These are phyloP conservation scores for Monilinia fructigena DNA, from an alignment of 2,329 filamentous ascomycete species.

Conservation along the genomic window DNA sequence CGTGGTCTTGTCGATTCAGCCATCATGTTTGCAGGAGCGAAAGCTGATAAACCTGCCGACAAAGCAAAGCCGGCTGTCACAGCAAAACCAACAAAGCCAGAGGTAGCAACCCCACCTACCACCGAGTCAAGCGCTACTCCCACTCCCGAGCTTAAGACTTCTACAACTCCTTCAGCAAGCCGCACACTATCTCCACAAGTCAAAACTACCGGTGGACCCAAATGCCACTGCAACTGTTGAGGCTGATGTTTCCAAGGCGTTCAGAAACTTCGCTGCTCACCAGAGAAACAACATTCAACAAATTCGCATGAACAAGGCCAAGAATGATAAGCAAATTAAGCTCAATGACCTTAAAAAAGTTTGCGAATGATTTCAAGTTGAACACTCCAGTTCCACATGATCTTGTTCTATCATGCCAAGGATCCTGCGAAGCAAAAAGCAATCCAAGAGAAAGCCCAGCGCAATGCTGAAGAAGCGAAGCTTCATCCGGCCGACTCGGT, in stretches of 20 bases:
- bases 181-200: constrained; percentile 36
- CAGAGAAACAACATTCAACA: constrained; percentile 58
- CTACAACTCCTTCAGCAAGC: constrained; percentile 40
- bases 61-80: constrained; percentile 36
- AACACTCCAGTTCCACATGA: constrained; percentile 89
- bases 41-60: constrained; percentile 35
- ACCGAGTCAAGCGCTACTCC: constrained; percentile 33
- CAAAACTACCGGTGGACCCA: constrained; percentile 43
- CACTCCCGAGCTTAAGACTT: constrained; percentile 34
- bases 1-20: constrained; percentile 71
- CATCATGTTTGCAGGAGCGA: constrained; percentile 82
- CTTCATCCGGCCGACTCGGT: constrained; percentile 46
- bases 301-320: constrained; percentile 56
- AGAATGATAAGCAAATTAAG: constrained; percentile 84
- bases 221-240: constrained; percentile 62
- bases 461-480: constrained; percentile 65
- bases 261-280: constrained; percentile 61
- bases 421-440: constrained; percentile 92
- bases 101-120: constrained; percentile 37
- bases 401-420: constrained; percentile 93
- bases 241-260: constrained; percentile 59
- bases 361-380: constrained; percentile 90
- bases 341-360: constrained; percentile 95
- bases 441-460: constrained; percentile 84
- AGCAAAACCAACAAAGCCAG: constrained; percentile 31